phyloP scores from a whole-genome alignment of 257 asterid species.

The Solanum infundibuliforme region DNA sequence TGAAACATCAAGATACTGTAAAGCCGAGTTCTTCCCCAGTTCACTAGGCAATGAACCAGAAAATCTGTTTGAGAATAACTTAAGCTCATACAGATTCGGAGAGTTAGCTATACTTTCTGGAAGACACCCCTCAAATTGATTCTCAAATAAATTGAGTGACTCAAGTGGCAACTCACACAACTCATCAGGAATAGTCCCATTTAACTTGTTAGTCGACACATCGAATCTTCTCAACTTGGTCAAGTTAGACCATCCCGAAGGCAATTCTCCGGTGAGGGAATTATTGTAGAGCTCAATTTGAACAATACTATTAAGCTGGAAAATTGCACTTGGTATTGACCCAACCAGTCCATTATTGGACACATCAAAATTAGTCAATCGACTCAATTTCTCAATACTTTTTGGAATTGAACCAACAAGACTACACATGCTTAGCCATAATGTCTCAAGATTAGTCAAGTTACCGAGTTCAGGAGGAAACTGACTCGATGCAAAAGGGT shows the following conservation, averaged over 20 bases:
- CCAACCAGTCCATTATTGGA: constrained; percentile 46
- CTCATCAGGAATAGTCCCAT: constrained; percentile 57
- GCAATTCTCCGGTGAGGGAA: constrained; percentile 41
- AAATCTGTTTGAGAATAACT: constrained; percentile 36
- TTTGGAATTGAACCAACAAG: constrained; percentile 52
- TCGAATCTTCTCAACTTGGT: constrained; percentile 59
- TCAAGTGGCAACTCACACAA: constrained; percentile 62
- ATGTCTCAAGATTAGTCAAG: constrained; percentile 38
- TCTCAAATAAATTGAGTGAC: constrained; percentile 52
- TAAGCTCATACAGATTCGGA: constrained; percentile 45
- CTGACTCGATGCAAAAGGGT: constrained; percentile 38
- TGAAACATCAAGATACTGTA: constrained; percentile 44
- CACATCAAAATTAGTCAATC: constrained; percentile 52
- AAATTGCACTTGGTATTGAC: constrained; percentile 31
- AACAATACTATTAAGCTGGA: constrained; percentile 34
- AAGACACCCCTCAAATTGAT: constrained; percentile 47
- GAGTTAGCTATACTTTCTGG: constrained; percentile 62
- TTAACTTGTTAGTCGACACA: constrained; percentile 44
- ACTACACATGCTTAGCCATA: constrained; percentile 46
- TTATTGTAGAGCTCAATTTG: constrained; percentile 70
- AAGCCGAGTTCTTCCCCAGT: constrained; percentile 59
- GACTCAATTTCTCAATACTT: constrained; percentile 30
- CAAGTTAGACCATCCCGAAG: constrained; percentile 65
- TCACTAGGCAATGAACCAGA: constrained; percentile 52
- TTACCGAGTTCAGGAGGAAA: constrained; percentile 63